Base-by-base conservation (phyloP, 805 yeast species). In the Wickerhamiella musiphila region DNA sequence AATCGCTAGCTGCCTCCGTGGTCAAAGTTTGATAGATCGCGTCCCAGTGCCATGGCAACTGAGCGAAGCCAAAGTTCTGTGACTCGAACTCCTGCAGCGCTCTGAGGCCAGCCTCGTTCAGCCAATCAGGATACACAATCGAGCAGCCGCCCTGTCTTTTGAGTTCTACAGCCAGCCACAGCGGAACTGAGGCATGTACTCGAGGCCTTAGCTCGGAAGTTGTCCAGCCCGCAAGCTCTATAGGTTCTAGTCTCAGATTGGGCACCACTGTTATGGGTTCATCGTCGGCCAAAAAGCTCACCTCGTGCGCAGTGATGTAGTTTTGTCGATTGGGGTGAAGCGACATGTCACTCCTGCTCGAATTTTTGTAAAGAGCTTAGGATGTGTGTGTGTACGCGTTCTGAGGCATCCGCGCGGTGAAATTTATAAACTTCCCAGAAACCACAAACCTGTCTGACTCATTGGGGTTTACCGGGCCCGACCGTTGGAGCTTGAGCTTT, bases 111-210 rank as follows among this genome's bases (percentile, higher is more conserved):
- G 59, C 58, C 29, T 67, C 53, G 7, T 64, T 66, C 7, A 90
- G 61, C 98, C 98, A 90, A 1, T 59, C 63, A 0, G 98, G 98
- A 10, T 83, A 75, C 6, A 81, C 72, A 3, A 90, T 71, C 39
- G 73, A 76, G 53, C 95, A 82, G 45, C 83, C 75, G 29, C 73
- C 75, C 51, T 90, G 96, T 29, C 74, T 71, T 47, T 81, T 82
- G 31, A 90, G 58, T 14, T 84, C 57, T 6, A 84, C 49, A 0
- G 95, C 96, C 14, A 79, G 58, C 96, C 96, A 90, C 2, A 86
- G 40, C 0, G 94, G 93, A 0, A 90, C 71, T 29, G 66, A 60
- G 13, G 65, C 66, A 32, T 84, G 63, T 38, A 75, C 66, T 66
- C 78, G 63, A 0, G 92, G 81, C 28, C 66, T 53, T 22, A 81